Evolutionary conservation across 2,329 filamentous ascomycete species (phyloP).

Genomic region (Alternaria angustiovoidea): DNA sequence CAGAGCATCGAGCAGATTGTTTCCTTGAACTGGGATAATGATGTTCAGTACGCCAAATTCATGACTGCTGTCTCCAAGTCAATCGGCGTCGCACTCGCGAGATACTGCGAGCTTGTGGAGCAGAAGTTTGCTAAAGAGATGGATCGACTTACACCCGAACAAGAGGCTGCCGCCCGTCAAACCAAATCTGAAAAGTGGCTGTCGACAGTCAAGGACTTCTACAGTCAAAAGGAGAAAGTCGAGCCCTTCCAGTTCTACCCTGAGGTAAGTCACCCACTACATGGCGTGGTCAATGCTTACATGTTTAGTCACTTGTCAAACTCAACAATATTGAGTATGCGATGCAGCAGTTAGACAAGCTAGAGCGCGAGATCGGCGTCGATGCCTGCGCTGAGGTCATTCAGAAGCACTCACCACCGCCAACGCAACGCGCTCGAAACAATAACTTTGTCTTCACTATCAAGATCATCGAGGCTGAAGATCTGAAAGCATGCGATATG

Average conservation of each 20-base stretch:
- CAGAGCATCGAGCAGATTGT: conserved; percentile 88
- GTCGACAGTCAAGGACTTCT: conserved; percentile 91
- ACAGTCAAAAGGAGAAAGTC: conserved; percentile 88
- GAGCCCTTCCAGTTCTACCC: conserved; percentile 97
- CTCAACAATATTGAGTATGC: conserved; percentile 98
- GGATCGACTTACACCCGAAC: conserved; percentile 88
- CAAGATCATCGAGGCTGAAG: conserved; percentile 97
- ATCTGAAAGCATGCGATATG: conserved; percentile 96
- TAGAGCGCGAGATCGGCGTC: conserved; percentile 89
- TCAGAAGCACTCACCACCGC: conserved; percentile 74
- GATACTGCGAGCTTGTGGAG: conserved; percentile 92
- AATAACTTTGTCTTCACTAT: conserved; percentile 98
- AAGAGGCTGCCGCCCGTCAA: conserved; percentile 78
- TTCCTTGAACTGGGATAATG: conserved; percentile 89
- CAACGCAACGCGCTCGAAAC: conserved; percentile 71
- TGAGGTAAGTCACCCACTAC: conserved; percentile 67
- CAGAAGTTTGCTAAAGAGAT: conserved; percentile 87
- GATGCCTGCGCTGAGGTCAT: conserved; percentile 88
- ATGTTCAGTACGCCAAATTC: conserved; percentile 92
- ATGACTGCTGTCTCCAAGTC: conserved; percentile 92
- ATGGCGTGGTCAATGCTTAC: conserved; percentile 8
- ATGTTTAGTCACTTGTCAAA: conserved; percentile 85
- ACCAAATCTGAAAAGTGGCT: conserved; percentile 92
- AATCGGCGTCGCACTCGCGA: conserved; percentile 81
- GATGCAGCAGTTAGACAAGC: conserved; percentile 86